Base-by-base conservation (phyloP, 192 early-diverging fungal genomes). In the Chytriomyces sp. region DNA sequence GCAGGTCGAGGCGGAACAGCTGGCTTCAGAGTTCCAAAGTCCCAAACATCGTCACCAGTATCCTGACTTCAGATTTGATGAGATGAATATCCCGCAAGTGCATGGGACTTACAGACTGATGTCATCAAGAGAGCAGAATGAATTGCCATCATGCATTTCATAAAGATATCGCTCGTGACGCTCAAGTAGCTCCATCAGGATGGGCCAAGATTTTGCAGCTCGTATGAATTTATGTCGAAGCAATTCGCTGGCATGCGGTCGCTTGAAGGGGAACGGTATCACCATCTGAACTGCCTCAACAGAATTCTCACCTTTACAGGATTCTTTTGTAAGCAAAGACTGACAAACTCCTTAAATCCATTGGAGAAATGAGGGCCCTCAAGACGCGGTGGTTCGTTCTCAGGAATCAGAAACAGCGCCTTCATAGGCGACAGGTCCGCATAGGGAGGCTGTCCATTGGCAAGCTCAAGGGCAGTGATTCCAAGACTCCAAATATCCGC, bases 401-500 rank as follows among this genome's bases (percentile, higher is more conserved):
- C 92, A 30, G 94, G 94, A 62, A 97, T 98, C 49, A 94, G 80
- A 72, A 98, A 95, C 41, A 99, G 80, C 17, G 91, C 95, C 76
- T 91, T 91, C 89, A 95, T 93, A 3, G 95, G 94, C 62, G 93
- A 93, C 68, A 93, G 77, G 70, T 96, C 92, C 1, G 93, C 88
- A 62, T 94, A 91, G n/a, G 96, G 96, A 25, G 96, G 92, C 72
- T 91, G 84, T 2, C 96, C 94, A 36, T 93, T 94, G 10, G 95
- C 95, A 34, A 99, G 80, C 82, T 99, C 97, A 37, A 98, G 93
- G 0, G 94, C 95, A 3, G 96, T 99, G 69, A 99, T 97, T 0
- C 97, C 97, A 33, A 97, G 82, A 34, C 91, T 93, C 97, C 97
- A 99, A 31, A 99, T 96, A 83, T 99, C 97, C 0, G 97, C 97